These are phyloP conservation scores for Exobasidium cylindrosporum DNA, from an alignment of 1,284 basidiomycete genomes.

Conservation along the genomic window DNA sequence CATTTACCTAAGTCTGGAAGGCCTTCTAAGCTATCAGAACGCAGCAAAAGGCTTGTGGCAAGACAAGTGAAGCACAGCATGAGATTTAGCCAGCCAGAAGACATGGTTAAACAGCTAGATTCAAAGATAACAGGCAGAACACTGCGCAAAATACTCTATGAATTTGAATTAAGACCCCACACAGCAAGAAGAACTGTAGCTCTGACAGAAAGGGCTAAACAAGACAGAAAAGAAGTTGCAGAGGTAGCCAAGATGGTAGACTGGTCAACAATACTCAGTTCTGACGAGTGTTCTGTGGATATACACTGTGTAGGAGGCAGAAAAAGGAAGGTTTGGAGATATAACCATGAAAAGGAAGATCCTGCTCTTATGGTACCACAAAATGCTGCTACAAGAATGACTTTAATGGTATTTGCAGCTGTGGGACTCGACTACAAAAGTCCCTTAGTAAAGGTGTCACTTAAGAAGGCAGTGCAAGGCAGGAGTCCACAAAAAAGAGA, in stretches of 20 bases:
- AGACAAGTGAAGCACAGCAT: too few species aligned
- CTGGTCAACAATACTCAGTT: neutral
- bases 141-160: neutral
- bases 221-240: neutral
- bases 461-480: neutral
- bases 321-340: neutral
- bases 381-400: neutral
- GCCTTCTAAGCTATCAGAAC: too few species aligned
- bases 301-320: neutral
- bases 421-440: neutral
- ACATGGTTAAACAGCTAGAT: too few species aligned
- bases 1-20: too few species aligned
- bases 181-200: neutral
- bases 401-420: neutral
- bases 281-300: neutral
- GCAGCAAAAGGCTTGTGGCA: too few species aligned
- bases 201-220: neutral
- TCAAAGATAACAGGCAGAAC: too few species aligned
- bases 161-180: neutral
- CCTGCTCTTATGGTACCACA: neutral
- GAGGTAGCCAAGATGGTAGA: neutral
- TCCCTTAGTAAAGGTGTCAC: neutral
- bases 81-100: too few species aligned
- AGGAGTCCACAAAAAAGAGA: neutral
- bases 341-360: neutral